phyloP scores from a whole-genome alignment of 306 rosid genomes.

The Pyrus bretschneideri region DNA sequence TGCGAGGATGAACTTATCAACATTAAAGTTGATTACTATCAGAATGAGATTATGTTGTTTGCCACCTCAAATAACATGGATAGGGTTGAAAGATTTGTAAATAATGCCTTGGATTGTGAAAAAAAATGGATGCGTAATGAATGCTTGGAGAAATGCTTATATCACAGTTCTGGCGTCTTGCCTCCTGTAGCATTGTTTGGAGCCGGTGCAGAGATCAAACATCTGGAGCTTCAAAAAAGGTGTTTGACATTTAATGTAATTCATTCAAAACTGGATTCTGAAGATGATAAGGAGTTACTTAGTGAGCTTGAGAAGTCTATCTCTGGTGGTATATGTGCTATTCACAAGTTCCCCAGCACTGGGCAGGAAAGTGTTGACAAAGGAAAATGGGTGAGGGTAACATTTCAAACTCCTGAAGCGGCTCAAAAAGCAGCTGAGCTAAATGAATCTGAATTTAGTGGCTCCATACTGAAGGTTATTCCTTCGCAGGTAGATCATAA shows the following conservation, averaged over 20 bases:
- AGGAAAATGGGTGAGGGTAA: conserved; percentile 60
- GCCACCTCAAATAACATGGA: conserved; percentile 56
- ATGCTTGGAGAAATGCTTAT: conserved; percentile 71
- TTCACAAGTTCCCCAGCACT: conserved; percentile 45
- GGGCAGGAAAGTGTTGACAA: conserved; percentile 42
- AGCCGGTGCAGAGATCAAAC: conserved; percentile 86
- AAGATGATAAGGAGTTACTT: conserved; percentile 72
- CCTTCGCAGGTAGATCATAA: conserved; percentile 55
- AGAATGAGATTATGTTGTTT: conserved; percentile 52
- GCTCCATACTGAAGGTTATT: conserved; percentile 50
- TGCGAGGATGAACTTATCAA: conserved; percentile 58
- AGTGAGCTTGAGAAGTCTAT: conserved; percentile 57
- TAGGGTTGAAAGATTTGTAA: conserved; percentile 30
- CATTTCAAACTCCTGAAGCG: conserved; percentile 72
- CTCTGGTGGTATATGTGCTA: conserved; percentile 52
- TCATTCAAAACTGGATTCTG: conserved; percentile 41
- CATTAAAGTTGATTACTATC: conserved; percentile 54
- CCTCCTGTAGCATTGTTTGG: conserved; percentile 82
- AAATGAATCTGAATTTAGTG: conserved; percentile 40
- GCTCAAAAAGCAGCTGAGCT: conserved; percentile 58
- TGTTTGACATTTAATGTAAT: conserved; percentile 63
- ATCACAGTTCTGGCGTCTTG: conserved; percentile 51
- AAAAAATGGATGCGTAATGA: conserved; percentile 49
- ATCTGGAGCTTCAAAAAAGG: conserved; percentile 76
- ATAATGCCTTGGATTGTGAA: conserved; percentile 51